A percentile compares a stretch with the other conserved stretches of the same genome.
Conservation (phyloP, 805 yeast species). For the Metschnikowia borealis region DNA sequence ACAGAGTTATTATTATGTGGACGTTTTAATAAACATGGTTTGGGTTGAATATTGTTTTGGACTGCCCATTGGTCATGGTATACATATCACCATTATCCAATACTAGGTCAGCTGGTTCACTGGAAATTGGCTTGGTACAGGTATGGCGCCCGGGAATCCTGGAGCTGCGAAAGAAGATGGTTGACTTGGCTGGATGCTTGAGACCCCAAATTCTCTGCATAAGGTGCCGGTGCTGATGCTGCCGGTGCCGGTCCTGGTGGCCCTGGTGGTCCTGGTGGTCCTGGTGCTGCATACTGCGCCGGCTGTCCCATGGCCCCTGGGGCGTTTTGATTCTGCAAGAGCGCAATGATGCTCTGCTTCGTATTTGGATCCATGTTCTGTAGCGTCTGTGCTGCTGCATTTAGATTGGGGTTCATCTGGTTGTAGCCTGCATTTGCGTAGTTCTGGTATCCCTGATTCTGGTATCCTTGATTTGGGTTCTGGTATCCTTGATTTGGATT, state of each 20-base stretch:
- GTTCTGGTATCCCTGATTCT: not conserved
- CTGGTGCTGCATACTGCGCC: not conserved
- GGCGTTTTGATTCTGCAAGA: slow-evolving; percentile 20
- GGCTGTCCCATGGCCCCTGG: not conserved
- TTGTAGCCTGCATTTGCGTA: not conserved
- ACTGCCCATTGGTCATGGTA: no score
- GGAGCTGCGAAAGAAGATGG: slow-evolving; percentile 12
- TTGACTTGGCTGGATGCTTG: slow-evolving; percentile 8
- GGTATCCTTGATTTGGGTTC: not conserved
- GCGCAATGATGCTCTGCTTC: slow-evolving; percentile 29
- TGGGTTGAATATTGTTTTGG: no score
- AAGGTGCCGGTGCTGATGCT: not conserved
- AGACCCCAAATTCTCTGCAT: not conserved
- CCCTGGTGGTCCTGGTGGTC: not conserved
- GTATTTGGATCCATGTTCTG: slow-evolving; percentile 30
- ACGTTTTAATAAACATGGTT: no score
- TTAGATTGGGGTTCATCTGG: not conserved
- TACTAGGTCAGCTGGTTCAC: no score
- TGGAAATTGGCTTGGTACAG: not conserved
- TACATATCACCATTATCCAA: no score
- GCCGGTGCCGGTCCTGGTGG: not conserved
- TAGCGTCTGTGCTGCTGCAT: slow-evolving; percentile 15
- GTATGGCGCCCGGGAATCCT: not conserved
- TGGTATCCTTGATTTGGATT: not conserved
- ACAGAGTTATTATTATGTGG: no score